Evolutionary conservation across 208 protist genomes (phyloP), one percentile per base, ranked within the genome.

Genomic region (Acanthamoeba divionensis): DNA sequence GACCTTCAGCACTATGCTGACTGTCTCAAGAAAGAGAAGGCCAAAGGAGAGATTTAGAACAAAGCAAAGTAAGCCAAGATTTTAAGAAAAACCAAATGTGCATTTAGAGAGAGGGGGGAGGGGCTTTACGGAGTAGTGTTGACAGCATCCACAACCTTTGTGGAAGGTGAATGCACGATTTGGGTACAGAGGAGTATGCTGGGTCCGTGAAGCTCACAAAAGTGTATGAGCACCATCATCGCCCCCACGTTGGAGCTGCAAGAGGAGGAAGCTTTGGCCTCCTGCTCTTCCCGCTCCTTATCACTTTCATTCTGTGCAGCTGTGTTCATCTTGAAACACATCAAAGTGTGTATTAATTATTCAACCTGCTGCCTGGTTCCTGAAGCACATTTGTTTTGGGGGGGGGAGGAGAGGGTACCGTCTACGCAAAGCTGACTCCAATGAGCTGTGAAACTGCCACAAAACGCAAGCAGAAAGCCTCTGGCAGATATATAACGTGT

Each of bases 181-280:
- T 85, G 75, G 2, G 75, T 85, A 55, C 75, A 85, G 5, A 85
- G 31, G 29, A 85, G 15, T 13, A 85, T 38, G 31, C 31, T 52
- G 7, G 75, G 75, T 13, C 75, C 75, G 13, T 85, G 75, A 26
- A 85, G 75, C 48, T 85, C 75, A 33, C 75, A 85, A 41, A 85
- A 85, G 75, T 85, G 75, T 13, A 55, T 44, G 12, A 85, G 75
- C n/a, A 65, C 75, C 29, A 85, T 31, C 50, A 85, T 85, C 26
- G 75, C 36, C 36, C 36, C 36, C 36, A 41, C 36, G 36, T 41
- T 41, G 36, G 36, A 41, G 36, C 36, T 41, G 36, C 36, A 41
- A 41, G 36, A 41, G 36, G 36, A 41, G 36, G 36, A 41, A 41
- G 36, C 36, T 5, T 41, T 41, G 36, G 36, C 36, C 36, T 41